Evolutionary conservation across 441 rosid genomes (phyloP).

Genomic region (Corymbia calophylla): DNA sequence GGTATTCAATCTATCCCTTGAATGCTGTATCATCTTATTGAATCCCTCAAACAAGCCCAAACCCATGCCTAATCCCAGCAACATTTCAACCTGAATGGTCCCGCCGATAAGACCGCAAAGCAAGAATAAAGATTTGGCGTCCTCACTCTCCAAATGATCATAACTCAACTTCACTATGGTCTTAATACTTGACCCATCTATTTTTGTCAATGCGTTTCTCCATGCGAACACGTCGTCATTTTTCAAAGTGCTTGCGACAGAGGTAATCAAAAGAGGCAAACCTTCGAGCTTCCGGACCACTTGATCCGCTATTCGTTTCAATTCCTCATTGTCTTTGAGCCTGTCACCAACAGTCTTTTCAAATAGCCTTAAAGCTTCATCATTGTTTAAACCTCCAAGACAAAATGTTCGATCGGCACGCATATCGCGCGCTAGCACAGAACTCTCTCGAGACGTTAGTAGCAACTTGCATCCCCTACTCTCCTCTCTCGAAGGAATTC

Average conservation of each 20-base stretch:
- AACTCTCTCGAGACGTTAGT: accelerated
- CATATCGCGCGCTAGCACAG: neutral
- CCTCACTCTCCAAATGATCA: accelerated
- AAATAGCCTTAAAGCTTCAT: accelerated
- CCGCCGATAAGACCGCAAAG: neutral
- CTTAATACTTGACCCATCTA: accelerated
- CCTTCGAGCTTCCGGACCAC: accelerated
- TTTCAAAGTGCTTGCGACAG: neutral
- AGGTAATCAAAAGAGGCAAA: accelerated
- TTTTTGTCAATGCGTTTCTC: accelerated
- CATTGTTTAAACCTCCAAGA: accelerated
- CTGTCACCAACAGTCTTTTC: accelerated
- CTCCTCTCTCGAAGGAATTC: neutral
- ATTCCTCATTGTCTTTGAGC: accelerated
- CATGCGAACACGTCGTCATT: accelerated
- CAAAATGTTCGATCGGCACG: accelerated
- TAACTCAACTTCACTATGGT: neutral
- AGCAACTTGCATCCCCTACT: accelerated
- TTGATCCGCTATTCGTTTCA: accelerated
- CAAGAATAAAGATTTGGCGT: neutral
- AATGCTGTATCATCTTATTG: accelerated
- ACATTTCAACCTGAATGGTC: accelerated
- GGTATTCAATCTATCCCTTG: neutral
- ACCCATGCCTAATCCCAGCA: accelerated
- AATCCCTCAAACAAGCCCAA: neutral